Evolutionary conservation across 805 yeast species (phyloP).

Genomic region (Clavispora phyllophila): DNA sequence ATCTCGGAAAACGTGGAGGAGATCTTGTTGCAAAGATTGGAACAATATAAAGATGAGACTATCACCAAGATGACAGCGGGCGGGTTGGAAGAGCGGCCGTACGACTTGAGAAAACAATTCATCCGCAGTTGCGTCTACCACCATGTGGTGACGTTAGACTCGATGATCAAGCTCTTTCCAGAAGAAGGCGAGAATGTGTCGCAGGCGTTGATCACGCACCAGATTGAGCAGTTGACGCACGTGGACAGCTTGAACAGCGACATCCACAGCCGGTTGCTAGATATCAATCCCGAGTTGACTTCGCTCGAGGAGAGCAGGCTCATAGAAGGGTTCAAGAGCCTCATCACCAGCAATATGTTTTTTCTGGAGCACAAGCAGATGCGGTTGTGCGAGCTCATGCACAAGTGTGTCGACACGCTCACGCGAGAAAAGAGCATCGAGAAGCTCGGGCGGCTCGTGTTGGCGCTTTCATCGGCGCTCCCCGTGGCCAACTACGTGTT

Average conservation of each 20-base stretch:
- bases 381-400: slow-evolving; percentile 16
- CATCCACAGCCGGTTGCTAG: slow-evolving; percentile 28
- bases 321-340: slow-evolving; percentile 21
- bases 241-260: slow-evolving; percentile 10
- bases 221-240: slow-evolving; percentile 20
- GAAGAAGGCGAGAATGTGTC: slow-evolving; percentile 19
- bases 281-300: slow-evolving; percentile 34
- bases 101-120: slow-evolving; percentile 24
- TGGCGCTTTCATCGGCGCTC: slow-evolving; percentile 11
- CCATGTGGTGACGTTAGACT: slow-evolving; percentile 20
- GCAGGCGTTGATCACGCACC: slow-evolving; percentile 23
- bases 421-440: slow-evolving; percentile 17
- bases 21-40: slow-evolving; percentile 5
- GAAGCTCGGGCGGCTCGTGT: slow-evolving; percentile 22
- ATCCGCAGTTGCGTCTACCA: slow-evolving; percentile 28
- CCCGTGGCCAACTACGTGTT: slow-evolving; percentile 12
- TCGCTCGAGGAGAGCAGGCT: slow-evolving; percentile 37
- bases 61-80: slow-evolving; percentile 7
- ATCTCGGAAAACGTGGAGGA: slow-evolving; percentile 2
- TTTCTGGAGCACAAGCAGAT: slow-evolving; percentile 18
- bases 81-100: slow-evolving; percentile 11
- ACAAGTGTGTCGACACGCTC: slow-evolving; percentile 6
- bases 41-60: slow-evolving; percentile 1
- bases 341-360: slow-evolving; percentile 12
- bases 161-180: slow-evolving; percentile 25